Conservation (phyloP, 805 yeast genomes). For the Dipodascus albidus region DNA sequence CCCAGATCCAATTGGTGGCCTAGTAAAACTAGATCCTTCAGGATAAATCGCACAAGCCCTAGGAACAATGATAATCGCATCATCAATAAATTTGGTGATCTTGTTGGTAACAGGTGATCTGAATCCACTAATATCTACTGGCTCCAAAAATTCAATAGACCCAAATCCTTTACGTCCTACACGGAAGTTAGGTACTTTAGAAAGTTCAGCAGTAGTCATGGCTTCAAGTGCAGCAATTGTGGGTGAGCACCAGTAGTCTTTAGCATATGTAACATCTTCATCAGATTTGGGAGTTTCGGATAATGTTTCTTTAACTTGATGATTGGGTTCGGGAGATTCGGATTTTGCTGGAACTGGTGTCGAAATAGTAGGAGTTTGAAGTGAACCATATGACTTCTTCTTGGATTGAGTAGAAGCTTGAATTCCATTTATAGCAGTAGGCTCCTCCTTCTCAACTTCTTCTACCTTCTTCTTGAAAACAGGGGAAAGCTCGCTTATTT, state of each 20-base stretch:
- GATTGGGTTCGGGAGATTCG: not conserved
- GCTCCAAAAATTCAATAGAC: conserved; percentile 57
- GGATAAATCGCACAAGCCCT: conserved; percentile 65
- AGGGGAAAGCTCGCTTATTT: not conserved
- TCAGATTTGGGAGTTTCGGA: conserved; percentile 16
- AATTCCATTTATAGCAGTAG: not conserved
- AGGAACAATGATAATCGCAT: conserved; percentile 51
- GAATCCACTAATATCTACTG: conserved; percentile 72
- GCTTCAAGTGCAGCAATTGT: conserved; percentile 48
- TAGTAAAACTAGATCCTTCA: conserved; percentile 34
- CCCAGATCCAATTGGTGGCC: conserved; percentile 71
- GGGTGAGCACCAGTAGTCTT: conserved; percentile 87
- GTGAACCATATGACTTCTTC: not conserved
- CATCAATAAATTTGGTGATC: conserved; percentile 47
- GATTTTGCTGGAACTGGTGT: not conserved
- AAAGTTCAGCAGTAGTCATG: conserved; percentile 51
- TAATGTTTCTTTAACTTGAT: not conserved
- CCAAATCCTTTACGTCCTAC: conserved; percentile 79
- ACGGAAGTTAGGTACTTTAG: conserved; percentile 48
- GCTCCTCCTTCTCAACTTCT: not conserved
- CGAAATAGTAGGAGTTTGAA: not conserved
- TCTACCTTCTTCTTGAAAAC: not conserved
- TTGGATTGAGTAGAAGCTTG: not conserved
- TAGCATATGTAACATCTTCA: conserved; percentile 41
- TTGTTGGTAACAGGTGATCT: conserved; percentile 26